These are phyloP conservation scores for Phytophthora syringae DNA, from an alignment of 352 stramenopile genomes.

Conservation along the genomic window DNA sequence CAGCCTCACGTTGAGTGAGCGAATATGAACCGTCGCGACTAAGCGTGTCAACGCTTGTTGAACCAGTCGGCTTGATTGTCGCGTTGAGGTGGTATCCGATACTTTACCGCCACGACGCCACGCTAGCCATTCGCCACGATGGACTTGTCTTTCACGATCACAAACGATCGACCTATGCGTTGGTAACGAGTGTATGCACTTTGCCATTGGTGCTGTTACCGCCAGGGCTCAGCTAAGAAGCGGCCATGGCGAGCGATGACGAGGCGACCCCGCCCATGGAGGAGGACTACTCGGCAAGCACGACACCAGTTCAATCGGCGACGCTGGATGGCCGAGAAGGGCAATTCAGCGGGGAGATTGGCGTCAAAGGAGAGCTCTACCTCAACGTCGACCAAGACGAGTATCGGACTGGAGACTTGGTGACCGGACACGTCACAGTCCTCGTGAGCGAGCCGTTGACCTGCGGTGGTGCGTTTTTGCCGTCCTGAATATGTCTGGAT, in stretches of 20 bases:
- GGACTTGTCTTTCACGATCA: constrained; percentile 23
- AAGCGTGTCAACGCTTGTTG: constrained; percentile 3
- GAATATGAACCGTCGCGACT: background rate
- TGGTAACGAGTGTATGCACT: constrained; percentile 22
- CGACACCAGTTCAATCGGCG: constrained; percentile 17
- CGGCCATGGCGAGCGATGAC: constrained; percentile 20
- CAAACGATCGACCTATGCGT: constrained; percentile 11
- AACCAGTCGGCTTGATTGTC: too few species aligned
- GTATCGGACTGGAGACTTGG: constrained; percentile 61
- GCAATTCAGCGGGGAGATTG: constrained; percentile 62
- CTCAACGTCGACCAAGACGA: constrained; percentile 65
- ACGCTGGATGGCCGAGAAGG: constrained; percentile 13
- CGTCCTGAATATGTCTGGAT: background rate
- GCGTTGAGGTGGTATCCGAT: too few species aligned
- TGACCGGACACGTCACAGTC: constrained; percentile 61
- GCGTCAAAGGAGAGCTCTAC: constrained; percentile 68
- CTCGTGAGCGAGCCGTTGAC: constrained; percentile 62
- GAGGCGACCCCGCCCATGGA: constrained; percentile 17
- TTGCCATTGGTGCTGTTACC: constrained; percentile 1
- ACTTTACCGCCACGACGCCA: constrained; percentile 6
- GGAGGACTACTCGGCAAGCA: constrained; percentile 25
- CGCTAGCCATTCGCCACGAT: background rate
- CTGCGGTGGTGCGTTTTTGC: constrained; percentile 55
- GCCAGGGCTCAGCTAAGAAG: constrained; percentile 11
- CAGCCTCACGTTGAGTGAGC: constrained; percentile 14